Base-by-base conservation (phyloP, 164 flowering plant genomes). In the Warburgia ugandensis region DNA sequence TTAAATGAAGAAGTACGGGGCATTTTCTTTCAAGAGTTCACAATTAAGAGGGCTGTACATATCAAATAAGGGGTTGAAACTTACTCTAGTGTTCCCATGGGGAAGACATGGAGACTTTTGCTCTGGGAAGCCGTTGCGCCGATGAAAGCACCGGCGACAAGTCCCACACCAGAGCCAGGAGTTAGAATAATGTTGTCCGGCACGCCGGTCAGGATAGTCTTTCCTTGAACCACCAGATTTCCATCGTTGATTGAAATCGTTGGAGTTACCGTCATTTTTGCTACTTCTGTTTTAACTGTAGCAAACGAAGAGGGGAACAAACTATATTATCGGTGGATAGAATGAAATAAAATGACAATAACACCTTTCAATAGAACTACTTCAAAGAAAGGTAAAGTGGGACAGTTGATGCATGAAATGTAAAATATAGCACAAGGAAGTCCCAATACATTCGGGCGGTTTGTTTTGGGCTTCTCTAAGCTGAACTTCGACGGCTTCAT, bases 141-240 rank as follows among this genome's bases (percentile, higher is more conserved):
- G 20, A 88, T 68, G 66, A 92, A 88, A 0, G 91, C 81, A 36
- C 94, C 96, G 21, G 73, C 67, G 11, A 77, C 68, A 16, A 75
- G 80, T 3, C 82, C 95, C 0, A 43, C 66, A 5, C 92, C 90
- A 0, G 91, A 48, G 11, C 86, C 88, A 0, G 86, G 91, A 20
- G 91, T 92, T 45, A 92, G 61, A 6, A 81, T 63, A 39, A 92
- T 88, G 75, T 86, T 88, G 37, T 85, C 95, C 8, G 95, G 89
- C 13, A 92, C 91, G 28, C 84, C 86, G 11, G 71, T 83, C 31
- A 92, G 60, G 26, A 92, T 77, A 60, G 91, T 82, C 77, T 83
- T 83, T 47, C 95, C 96, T 27, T 80, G 86, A 55, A 92, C 96
- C 62, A 87, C 77, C n/a, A 91, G 81, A 72, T 77, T 79, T 26